These are phyloP conservation scores for Xylaria sp. DNA, from an alignment of 2,329 filamentous ascomycete genomes.

Conservation along the genomic window DNA sequence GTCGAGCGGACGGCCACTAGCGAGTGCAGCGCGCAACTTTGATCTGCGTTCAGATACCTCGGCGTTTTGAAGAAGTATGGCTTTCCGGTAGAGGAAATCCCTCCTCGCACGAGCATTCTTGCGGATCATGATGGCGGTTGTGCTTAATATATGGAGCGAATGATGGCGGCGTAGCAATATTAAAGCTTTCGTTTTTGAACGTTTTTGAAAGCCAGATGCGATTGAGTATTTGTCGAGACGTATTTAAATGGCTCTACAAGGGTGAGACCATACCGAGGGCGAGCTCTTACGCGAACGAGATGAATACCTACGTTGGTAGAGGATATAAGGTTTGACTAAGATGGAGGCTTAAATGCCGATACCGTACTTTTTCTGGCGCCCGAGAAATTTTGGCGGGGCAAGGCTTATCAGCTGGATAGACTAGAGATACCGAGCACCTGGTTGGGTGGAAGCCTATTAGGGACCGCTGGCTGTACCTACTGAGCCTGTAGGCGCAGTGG, in stretches of 20 bases:
- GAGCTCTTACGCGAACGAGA: not conserved
- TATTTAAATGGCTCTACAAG: not conserved
- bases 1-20: constrained; percentile 87
- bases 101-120: constrained; percentile 82
- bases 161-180: not conserved
- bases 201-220: not conserved
- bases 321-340: not conserved
- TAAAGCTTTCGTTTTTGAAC: not conserved
- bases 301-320: not conserved
- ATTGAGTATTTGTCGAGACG: too few species aligned
- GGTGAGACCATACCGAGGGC: not conserved
- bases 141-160: constrained; percentile 19
- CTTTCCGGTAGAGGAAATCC: constrained; percentile 89
- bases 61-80: constrained; percentile 86
- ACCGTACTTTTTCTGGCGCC: constrained; percentile 14
- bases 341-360: not conserved
- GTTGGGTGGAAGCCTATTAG: constrained; percentile 17
- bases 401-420: constrained; percentile 24
- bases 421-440: constrained; percentile 26
- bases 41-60: constrained; percentile 93
- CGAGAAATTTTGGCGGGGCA: constrained; percentile 37
- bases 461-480: not conserved
- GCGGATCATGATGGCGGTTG: constrained; percentile 56
- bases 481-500: not conserved
- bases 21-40: constrained; percentile 85